phyloP scores from a whole-genome alignment of 2,329 filamentous ascomycete species.

The Colletotrichum abscissum region DNA sequence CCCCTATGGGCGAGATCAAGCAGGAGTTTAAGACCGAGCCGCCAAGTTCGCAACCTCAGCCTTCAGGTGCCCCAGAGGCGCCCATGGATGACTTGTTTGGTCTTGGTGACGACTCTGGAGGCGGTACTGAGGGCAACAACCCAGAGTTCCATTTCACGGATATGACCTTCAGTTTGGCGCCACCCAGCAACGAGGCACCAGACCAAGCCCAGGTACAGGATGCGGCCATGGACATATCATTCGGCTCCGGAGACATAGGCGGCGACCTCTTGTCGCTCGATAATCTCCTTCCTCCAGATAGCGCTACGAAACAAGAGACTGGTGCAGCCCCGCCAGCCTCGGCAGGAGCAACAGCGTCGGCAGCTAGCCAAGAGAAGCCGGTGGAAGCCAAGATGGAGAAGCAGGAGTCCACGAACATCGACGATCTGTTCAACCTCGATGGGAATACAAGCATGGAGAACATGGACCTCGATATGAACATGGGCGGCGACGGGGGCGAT shows the following conservation, averaged over 20 bases:
- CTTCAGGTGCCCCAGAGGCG: slow-evolving; percentile 37
- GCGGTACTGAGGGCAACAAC: slow-evolving; percentile 37
- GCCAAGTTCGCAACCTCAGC: slow-evolving; percentile 25
- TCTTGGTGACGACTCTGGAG: slow-evolving; percentile 12
- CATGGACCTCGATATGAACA: slow-evolving; percentile 53
- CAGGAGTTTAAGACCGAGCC: slow-evolving; percentile 40
- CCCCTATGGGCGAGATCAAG: slow-evolving; percentile 45
- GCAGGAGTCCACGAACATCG: slow-evolving; percentile 48
- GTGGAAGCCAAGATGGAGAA: slow-evolving; percentile 38
- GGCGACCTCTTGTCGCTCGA: slow-evolving; percentile 45
- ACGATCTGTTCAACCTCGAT: slow-evolving; percentile 61
- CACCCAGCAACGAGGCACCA: slow-evolving; percentile 47
- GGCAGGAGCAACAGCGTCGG: slow-evolving; percentile 23
- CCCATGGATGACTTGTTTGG: slow-evolving; percentile 36
- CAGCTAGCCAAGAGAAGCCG: slow-evolving; percentile 34
- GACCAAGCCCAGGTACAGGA: slow-evolving; percentile 45
- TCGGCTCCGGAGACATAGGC: slow-evolving; percentile 48
- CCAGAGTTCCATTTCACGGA: slow-evolving; percentile 65
- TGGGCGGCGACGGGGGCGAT: slow-evolving; percentile 45
- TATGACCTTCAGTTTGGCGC: slow-evolving; percentile 66
- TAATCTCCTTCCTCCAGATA: slow-evolving; percentile 43
- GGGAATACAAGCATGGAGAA: slow-evolving; percentile 48
- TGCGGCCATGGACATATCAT: slow-evolving; percentile 58
- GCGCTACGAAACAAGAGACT: not conserved
- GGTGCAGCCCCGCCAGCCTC: slow-evolving; percentile 23